Evolutionary conservation across 2,329 filamentous ascomycete species (phyloP).

Genomic region (Ramularia endophylla): DNA sequence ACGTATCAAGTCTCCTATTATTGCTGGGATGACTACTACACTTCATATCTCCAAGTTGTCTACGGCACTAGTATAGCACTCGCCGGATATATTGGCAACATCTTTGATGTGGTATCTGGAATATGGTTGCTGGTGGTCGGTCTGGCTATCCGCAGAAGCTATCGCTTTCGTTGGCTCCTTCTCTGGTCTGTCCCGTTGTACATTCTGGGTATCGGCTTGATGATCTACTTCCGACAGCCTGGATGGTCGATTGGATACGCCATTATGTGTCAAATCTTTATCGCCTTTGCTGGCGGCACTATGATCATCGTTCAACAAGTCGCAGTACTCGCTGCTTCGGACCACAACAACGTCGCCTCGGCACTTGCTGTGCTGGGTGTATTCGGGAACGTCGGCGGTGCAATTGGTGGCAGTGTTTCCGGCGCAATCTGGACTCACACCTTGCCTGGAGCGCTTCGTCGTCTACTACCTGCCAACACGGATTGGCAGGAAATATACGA

Average conservation of each 20-base stretch:
- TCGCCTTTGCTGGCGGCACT: constrained; percentile 29
- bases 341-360: constrained; percentile 30
- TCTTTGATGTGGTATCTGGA: constrained; percentile 32
- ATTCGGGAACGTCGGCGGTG: constrained; percentile 29
- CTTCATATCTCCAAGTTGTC: constrained; percentile 38
- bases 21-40: constrained; percentile 38
- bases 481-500: too few species aligned
- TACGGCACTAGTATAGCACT: constrained; percentile 26
- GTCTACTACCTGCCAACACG: too few species aligned
- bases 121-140: constrained; percentile 26
- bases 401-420: constrained; percentile 31
- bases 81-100: constrained; percentile 35
- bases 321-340: constrained; percentile 30
- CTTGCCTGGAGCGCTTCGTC: constrained; percentile 14
- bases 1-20: constrained; percentile 27
- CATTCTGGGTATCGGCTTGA: constrained; percentile 18
- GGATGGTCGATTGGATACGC: constrained; percentile 30
- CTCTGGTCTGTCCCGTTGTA: constrained; percentile 30
- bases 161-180: constrained; percentile 31
- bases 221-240: constrained; percentile 34
- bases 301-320: constrained; percentile 26
- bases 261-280: constrained; percentile 37
- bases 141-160: constrained; percentile 27
- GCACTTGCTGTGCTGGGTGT: constrained; percentile 32
- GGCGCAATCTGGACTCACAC: constrained; percentile 32